Percentiles rank a stretch among this genome's conserved stretches.
Conservation (phyloP, 2,329 filamentous ascomycete genomes). For the Talaromyces funiculosus region DNA sequence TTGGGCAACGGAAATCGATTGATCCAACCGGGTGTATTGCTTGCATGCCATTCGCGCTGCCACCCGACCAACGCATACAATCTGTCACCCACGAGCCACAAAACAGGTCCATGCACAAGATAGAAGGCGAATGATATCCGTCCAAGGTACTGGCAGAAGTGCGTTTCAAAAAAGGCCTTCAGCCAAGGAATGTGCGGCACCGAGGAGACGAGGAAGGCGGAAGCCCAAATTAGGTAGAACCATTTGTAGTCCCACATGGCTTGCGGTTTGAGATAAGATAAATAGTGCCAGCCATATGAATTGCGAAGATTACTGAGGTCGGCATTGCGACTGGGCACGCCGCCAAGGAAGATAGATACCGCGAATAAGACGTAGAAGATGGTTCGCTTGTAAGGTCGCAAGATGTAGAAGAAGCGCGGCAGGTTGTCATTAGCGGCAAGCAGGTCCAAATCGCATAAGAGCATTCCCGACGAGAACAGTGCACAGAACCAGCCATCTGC, state of each 20-base stretch:
- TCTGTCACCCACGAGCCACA: slow-evolving; percentile 57
- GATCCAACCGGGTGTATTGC: slow-evolving; percentile 53
- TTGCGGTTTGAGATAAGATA: slow-evolving; percentile 59
- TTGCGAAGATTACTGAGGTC: slow-evolving; percentile 47
- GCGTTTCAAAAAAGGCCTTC: slow-evolving; percentile 53
- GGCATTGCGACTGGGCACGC: slow-evolving; percentile 51
- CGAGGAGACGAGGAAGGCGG: slow-evolving; percentile 51
- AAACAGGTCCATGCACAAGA: slow-evolving; percentile 58
- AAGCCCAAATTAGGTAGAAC: slow-evolving; percentile 62
- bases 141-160: slow-evolving; percentile 57
- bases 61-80: slow-evolving; percentile 59
- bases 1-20: slow-evolving; percentile 52
- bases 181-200: slow-evolving; percentile 55
- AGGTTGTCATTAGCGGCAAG: slow-evolving; percentile 48
- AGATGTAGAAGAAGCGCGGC: slow-evolving; percentile 43
- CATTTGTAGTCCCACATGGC: slow-evolving; percentile 62
- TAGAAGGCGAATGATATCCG: slow-evolving; percentile 60
- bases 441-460: slow-evolving; percentile 57
- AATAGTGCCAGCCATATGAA: slow-evolving; percentile 56
- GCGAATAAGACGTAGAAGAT: slow-evolving; percentile 52
- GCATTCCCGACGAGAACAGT: slow-evolving; percentile 57
- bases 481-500: slow-evolving; percentile 59
- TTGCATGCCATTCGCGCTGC: slow-evolving; percentile 43
- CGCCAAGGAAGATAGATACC: slow-evolving; percentile 53
- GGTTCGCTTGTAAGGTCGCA: slow-evolving; percentile 46